Evolutionary conservation across 2,329 filamentous ascomycete species (phyloP), one percentile per base, ranked within the genome.

Genomic region (Hypomyces rosellus): DNA sequence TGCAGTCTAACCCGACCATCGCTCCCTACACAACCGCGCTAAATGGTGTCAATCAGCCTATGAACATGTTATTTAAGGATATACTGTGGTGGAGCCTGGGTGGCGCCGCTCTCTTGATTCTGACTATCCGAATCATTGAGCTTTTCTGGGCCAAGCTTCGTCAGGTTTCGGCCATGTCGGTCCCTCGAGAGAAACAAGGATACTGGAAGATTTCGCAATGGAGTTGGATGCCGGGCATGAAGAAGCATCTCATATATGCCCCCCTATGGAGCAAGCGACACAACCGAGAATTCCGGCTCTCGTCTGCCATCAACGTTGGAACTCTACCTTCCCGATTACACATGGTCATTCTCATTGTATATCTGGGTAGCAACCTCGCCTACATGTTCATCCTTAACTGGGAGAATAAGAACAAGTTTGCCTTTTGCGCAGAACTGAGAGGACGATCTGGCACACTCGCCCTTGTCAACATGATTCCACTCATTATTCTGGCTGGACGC

Each of bases 401-500:
- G 74, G 57, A 58, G n/a, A 71, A 75, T 49, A 61, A 70, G 43
- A 82, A 85, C 63, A 72, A 69, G 49, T 85, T 74, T 61, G 77
- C 84, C 3, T 75, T 95, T 25, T 74, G 88, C 42, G 91, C 91
- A 20, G 87, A 95, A 64, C 75, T 96, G 40, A 85, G 93, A 60
- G 91, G 91, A 36, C 83, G 93, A 51, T 87, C 88, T 6, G 93
- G 93, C 49, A 86, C 85, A 8, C 77, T 99, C 56, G 84, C 91
- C 4, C 76, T 90, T 11, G 80, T 95, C 61, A 99, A 96, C 71
- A 88, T 97, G 81, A 82, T 99, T 33, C 91, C 93, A 5, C 82
- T 96, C 30, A 79, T 97, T 61, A 80, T 97, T 56, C 81, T 97
- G 51, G 90, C 91, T 12, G 84, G 89, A 34, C 86, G 93, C 64